phyloP scores from a whole-genome alignment of 2,329 filamentous ascomycete species.

The Colletotrichum theobromicola region DNA sequence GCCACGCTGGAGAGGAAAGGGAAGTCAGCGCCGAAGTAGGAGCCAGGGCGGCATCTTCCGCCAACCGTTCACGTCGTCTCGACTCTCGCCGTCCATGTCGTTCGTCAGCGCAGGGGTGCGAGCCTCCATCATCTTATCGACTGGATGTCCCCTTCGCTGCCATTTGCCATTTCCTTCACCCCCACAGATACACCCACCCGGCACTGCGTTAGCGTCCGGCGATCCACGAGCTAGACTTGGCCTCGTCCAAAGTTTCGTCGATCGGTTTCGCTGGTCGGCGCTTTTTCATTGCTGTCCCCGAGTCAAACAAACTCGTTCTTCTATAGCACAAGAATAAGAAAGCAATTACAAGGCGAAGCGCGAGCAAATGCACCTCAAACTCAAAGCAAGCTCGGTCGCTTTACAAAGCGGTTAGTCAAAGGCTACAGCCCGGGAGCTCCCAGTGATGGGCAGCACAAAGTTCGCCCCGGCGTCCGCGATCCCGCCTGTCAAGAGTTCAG shows the following conservation, averaged over 20 bases:
- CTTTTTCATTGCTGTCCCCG: not conserved
- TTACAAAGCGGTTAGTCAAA: slow-evolving; percentile 19
- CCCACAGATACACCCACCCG: slow-evolving; percentile 11
- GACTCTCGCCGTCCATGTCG: slow-evolving; percentile 11
- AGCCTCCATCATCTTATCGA: not conserved
- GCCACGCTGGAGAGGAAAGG: not conserved
- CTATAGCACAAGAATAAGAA: not conserved
- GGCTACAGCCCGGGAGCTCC: not conserved
- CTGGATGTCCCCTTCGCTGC: not conserved
- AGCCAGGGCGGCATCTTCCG: not conserved
- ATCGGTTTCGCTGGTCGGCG: not conserved
- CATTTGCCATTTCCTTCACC: not conserved
- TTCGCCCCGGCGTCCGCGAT: slow-evolving; percentile 7
- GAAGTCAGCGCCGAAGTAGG: not conserved
- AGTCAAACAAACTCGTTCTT: not conserved
- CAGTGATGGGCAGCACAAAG: not conserved
- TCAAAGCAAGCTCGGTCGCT: not conserved
- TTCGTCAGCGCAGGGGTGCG: not conserved
- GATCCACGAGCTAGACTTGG: slow-evolving; percentile 13
- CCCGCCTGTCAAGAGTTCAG: slow-evolving; percentile 15
- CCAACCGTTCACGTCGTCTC: slow-evolving; percentile 16
- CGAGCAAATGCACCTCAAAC: not conserved
- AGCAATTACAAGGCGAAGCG: not conserved
- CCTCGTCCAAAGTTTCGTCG: slow-evolving; percentile 10
- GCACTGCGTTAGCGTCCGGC: slow-evolving; percentile 6